Evolutionary conservation across 2,329 filamentous ascomycete species (phyloP), one percentile per base, ranked within the genome.

Genomic region (Apiospora kogelbergensis): DNA sequence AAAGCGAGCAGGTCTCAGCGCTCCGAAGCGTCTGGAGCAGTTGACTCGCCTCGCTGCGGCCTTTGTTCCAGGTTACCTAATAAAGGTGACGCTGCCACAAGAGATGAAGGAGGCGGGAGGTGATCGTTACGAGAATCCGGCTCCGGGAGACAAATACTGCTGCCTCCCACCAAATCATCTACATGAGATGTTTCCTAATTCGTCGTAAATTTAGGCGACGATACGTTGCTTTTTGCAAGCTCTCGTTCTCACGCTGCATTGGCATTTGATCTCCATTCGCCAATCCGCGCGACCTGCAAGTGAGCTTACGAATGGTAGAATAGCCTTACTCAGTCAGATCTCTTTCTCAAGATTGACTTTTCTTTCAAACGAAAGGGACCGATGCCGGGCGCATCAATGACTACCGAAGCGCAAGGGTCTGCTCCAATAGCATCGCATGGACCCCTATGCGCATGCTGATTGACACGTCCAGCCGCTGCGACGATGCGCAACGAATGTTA

Each of bases 321-420:
- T 22, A 4, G 53, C 53, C 53, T 60, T 60, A 60, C 53, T 60
- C 53, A 60, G 53, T 60, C 53, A 60, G 53, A 60, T 60, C 53
- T 60, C 30, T 60, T 30, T 20, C 53, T 37, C 53, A 37, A 60
- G 53, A 60, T 37, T 17, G 48, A 37, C 53, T 22, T 7, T 37
- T 60, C 53, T 60, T 60, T 22, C 53, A 60, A 37, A 3, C 9
- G 17, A 37, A 60, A 60, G 30, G 33, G 17, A 60, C 53, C 53
- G 53, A 60, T 60, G 53, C 53, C 53, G 53, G 53, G 53, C 53
- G 53, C 30, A 57, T 33, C 53, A n/a, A 33, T 20, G 13, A 60
- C 17, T 33, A 60, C 53, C 53, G 30, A 30, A 37, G 53, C 40
- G 40, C 53, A 60, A n/a, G 53, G 53, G 11, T 60, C 53, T 60